phyloP scores from a whole-genome alignment of 345 rosid genomes.

The Erysimum cheiranthoides region DNA sequence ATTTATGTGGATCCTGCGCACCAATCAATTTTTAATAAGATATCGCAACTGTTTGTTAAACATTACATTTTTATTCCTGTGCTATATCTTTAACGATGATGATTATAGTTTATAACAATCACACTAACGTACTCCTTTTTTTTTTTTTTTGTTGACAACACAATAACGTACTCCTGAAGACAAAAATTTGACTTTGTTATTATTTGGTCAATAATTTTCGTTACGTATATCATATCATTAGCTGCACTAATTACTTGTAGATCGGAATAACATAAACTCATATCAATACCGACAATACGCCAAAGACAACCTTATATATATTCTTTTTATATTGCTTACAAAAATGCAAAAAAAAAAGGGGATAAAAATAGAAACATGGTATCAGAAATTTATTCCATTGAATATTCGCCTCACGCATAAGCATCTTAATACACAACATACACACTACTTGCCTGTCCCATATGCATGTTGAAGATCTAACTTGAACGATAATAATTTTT shows the following conservation, averaged over 20 bases:
- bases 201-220: conserved; percentile 14
- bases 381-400: conserved; percentile 35
- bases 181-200: not conserved
- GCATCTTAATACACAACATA: conserved; percentile 14
- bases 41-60: not conserved
- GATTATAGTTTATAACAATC: conserved; percentile 11
- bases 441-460: conserved; percentile 29
- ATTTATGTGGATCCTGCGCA: not conserved
- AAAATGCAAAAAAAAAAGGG: not conserved
- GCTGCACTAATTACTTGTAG: conserved; percentile 35
- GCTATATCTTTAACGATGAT: conserved; percentile 17
- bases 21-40: conserved; percentile 24
- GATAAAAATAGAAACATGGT: conserved; percentile 8
- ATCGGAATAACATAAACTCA: not conserved
- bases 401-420: conserved; percentile 34
- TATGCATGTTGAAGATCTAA: conserved; percentile 30
- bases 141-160: no score
- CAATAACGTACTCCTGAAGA: conserved; percentile 13
- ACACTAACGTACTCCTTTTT: not conserved
- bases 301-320: conserved; percentile 28
- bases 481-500: not conserved
- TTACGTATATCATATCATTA: conserved; percentile 28
- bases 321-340: not conserved
- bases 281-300: conserved; percentile 35
- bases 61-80: not conserved